Conservation (phyloP, 495 filamentous ascomycete species). For the Penicillium canescens region DNA sequence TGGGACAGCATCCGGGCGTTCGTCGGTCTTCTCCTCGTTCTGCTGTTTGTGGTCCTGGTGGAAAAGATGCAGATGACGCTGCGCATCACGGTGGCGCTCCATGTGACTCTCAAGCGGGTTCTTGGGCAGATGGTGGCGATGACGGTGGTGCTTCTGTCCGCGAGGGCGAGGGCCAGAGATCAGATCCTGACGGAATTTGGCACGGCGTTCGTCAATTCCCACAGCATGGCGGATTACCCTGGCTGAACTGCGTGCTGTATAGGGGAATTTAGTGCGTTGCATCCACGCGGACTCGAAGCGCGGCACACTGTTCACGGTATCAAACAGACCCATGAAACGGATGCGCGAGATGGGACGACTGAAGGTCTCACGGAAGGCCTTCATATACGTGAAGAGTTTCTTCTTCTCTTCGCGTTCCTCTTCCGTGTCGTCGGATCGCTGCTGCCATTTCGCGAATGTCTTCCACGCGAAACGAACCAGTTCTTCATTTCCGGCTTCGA, state of each 20-base stretch:
- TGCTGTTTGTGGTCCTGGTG: constrained; percentile 15
- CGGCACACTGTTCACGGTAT: constrained; percentile 76
- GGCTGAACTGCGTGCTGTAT: constrained; percentile 76
- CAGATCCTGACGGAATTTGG: constrained; percentile 68
- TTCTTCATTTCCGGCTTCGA: constrained; percentile 84
- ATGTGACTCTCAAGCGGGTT: constrained; percentile 23
- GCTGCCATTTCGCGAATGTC: constrained; percentile 83
- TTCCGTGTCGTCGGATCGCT: constrained; percentile 56
- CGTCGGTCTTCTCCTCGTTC: constrained; percentile 1
- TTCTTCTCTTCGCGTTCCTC: constrained; percentile 60
- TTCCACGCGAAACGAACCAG: constrained; percentile 86
- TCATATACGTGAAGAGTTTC: constrained; percentile 74
- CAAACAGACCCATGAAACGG: constrained; percentile 49
- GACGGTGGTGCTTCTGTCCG: constrained; percentile 31
- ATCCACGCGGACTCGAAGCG: constrained; percentile 84
- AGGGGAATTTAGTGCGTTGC: constrained; percentile 78
- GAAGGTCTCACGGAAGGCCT: constrained; percentile 83
- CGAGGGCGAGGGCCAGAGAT: constrained; percentile 57
- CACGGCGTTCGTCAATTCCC: constrained; percentile 75
- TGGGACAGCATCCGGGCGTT: constrained; percentile 27
- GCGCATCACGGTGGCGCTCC: constrained; percentile 16
- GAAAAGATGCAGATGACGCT: constrained; percentile 22
- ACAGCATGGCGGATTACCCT: constrained; percentile 72
- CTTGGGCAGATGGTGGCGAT: constrained; percentile 35
- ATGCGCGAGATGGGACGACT: constrained; percentile 74